Percentiles rank a stretch among this genome's conserved stretches.
phyloP scores from a whole-genome alignment of 495 filamentous ascomycete species.

The Xylaria grammica region DNA sequence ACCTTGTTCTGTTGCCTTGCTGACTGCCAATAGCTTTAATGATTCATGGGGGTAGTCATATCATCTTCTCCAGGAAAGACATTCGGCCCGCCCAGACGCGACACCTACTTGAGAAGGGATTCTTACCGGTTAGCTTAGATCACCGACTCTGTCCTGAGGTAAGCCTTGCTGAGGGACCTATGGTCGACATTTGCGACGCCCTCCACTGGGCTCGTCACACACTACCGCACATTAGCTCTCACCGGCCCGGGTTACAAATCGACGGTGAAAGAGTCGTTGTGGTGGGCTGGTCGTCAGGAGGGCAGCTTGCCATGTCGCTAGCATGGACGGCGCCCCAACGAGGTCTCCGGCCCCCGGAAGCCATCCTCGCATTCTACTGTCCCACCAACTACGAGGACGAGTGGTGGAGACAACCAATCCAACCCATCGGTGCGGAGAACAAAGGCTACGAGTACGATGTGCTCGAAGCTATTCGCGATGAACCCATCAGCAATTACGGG shows the following conservation, averaged over 20 bases:
- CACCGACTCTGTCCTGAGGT: constrained; percentile 63
- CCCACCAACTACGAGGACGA: constrained; percentile 51
- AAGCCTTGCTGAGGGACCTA: constrained; percentile 53
- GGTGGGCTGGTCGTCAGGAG: constrained; percentile 65
- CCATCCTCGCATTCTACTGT: constrained; percentile 59
- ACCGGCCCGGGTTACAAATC: constrained; percentile 35
- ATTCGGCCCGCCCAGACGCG: constrained; percentile 49
- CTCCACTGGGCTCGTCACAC: constrained; percentile 48
- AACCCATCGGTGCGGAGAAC: constrained; percentile 20
- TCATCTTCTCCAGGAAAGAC: constrained; percentile 52
- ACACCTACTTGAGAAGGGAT: constrained; percentile 44
- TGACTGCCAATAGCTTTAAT: constrained; percentile 50
- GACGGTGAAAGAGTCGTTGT: constrained; percentile 49
- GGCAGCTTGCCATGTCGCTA: constrained; percentile 56
- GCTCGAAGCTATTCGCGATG: constrained; percentile 35
- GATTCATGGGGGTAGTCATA: constrained; percentile 63
- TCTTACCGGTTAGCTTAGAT: constrained; percentile 60
- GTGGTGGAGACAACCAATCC: constrained; percentile 23
- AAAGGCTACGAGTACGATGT: constrained; percentile 26
- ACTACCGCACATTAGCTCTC: constrained; percentile 44
- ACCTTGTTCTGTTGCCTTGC: neutral
- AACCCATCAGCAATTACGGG: constrained; percentile 35
- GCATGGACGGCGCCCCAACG: constrained; percentile 42
- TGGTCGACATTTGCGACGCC: constrained; percentile 56
- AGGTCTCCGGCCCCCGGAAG: constrained; percentile 50